Conservation (phyloP, 192 early-diverging fungal species). For the Coemansia sp. region DNA sequence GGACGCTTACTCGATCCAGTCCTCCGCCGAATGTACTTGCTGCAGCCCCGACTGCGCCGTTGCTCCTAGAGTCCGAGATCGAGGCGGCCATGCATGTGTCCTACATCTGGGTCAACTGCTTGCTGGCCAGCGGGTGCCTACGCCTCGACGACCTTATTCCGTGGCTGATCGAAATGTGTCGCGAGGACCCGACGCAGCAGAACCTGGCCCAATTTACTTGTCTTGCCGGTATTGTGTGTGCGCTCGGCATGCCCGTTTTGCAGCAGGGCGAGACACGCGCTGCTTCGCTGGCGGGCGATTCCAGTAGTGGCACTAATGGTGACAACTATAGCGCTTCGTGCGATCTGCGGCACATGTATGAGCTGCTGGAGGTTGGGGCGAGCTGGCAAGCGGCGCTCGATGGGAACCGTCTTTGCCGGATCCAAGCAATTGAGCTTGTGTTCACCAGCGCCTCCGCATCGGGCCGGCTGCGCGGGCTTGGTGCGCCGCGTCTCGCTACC, state of each 20-base stretch:
- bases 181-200: slow-evolving; percentile 1
- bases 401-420: slow-evolving; percentile 8
- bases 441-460: slow-evolving; percentile 29
- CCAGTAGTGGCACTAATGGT: not conserved
- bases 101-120: slow-evolving; percentile 13
- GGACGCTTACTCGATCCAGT: slow-evolving; percentile 8
- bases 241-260: slow-evolving; percentile 18
- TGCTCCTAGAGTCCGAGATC: slow-evolving; percentile 8
- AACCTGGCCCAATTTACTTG: slow-evolving; percentile 16
- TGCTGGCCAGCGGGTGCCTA: slow-evolving; percentile 32
- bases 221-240: slow-evolving; percentile 23
- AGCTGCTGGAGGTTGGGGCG: slow-evolving; percentile 13
- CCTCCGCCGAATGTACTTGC: not conserved
- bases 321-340: not conserved
- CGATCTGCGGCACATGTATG: slow-evolving; percentile 13
- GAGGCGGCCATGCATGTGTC: slow-evolving; percentile 14
- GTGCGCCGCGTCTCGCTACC: slow-evolving; percentile 12
- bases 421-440: slow-evolving; percentile 38
- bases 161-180: slow-evolving; percentile 29
- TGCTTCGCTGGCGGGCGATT: not conserved
- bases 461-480: slow-evolving; percentile 17
- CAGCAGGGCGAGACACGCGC: not conserved
- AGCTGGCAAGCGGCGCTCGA: slow-evolving; percentile 27
- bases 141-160: slow-evolving; percentile 24
- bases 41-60: not conserved